Base-by-base conservation (phyloP, 495 filamentous ascomycete genomes). In the Pseudoneurospora amorphoporcata region DNA sequence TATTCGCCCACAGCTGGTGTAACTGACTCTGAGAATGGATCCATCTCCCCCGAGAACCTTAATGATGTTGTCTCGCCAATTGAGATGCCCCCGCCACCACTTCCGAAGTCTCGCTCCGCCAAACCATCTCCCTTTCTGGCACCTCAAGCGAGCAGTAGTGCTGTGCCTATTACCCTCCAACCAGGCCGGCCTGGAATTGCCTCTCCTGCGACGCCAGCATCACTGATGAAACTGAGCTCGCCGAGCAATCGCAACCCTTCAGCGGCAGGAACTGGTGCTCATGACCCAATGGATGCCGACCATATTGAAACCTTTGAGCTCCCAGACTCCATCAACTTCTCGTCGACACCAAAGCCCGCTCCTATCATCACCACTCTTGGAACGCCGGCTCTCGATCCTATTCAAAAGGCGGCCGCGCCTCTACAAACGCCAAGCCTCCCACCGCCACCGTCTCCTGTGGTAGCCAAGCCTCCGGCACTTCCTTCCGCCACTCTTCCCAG, bases 121-220 rank as follows among this genome's bases (percentile, higher is more conserved):
- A 80, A 74, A 73, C 83, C 82, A 58, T 88, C 85, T 23, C 85
- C 86, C 45, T 84, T 81, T 75, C 85, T 87, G 29, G 81, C 78
- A 23, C 81, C 84, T 4, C 83, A 86, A 73, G 73, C 39, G 40
- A 80, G 76, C 53, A 39, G 72, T 23, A 69, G 65, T 12, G 73
- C 75, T 42, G 68, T 72, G 37, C 40, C 76, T 17, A 72, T 72
- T 37, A 38, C 43, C 19, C 68, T 77, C 8, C 76, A 77, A 61
- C 69, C 79, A 39, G 17, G 65, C 17, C 73, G 81, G 8, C 77
- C 79, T 8, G 80, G 81, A 6, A 77, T 81, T 9, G 80, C 80
- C 39, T 86, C 86, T 9, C 90, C 93, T 17, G 92, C 91, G 23
- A 95, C 93, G 3, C 93, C 93, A 0, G 92, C 93, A 17, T 94